Percentiles rank a stretch among this genome's conserved stretches.
phyloP scores from a whole-genome alignment of 305 asterid species.

The Fraxinus sp. region DNA sequence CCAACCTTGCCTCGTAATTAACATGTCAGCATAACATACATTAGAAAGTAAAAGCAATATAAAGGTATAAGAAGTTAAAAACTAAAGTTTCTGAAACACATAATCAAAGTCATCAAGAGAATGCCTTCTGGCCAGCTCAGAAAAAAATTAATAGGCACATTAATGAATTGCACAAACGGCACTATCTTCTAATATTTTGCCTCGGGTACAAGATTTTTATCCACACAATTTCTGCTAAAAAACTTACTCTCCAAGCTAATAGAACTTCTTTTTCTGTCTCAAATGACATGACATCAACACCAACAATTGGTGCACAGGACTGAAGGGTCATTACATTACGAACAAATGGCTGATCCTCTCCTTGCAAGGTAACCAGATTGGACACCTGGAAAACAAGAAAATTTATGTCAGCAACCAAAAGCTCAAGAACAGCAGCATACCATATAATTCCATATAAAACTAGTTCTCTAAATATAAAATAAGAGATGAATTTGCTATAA shows the following conservation, averaged over 20 bases:
- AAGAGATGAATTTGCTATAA: constrained; percentile 10
- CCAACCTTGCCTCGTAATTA: constrained; percentile 9
- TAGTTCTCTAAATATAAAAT: background rate
- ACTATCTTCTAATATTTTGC: constrained; percentile 12
- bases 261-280: constrained; percentile 88
- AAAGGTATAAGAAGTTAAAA: constrained; percentile 3
- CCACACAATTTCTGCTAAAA: constrained; percentile 18
- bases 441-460: constrained; percentile 1
- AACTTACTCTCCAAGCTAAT: constrained; percentile 95
- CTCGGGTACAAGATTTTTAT: constrained; percentile 5
- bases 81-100: constrained; percentile 1
- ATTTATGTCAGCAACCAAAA: constrained; percentile 23
- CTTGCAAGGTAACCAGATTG: constrained; percentile 92
- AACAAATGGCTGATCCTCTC: constrained; percentile 85
- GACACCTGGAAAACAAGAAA: constrained; percentile 61
- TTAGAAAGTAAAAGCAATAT: constrained; percentile 13
- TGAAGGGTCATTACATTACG: constrained; percentile 98
- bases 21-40: background rate
- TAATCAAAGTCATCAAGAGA: background rate
- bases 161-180: background rate
- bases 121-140: constrained; percentile 4
- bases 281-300: constrained; percentile 97
- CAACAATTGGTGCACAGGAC: constrained; percentile 96
- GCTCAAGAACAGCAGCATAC: constrained; percentile 25
- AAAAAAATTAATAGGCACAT: background rate